phyloP scores from a whole-genome alignment of 108 stramenopile species.

The Discostella stelligeroides region DNA sequence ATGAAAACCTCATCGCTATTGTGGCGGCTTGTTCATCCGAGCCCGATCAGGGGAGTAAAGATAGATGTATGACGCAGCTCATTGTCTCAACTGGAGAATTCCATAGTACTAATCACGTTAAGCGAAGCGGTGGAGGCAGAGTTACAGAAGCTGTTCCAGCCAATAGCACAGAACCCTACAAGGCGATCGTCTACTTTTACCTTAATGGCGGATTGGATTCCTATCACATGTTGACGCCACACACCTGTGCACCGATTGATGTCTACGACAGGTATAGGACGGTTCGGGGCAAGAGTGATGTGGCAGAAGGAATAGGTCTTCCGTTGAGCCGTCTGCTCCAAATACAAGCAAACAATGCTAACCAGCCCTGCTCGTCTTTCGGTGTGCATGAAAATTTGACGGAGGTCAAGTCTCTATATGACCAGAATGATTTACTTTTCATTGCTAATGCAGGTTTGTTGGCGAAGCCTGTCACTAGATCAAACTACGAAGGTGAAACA shows the following conservation, averaged over 20 bases:
- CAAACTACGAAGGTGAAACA: conserved; percentile 40
- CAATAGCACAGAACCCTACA: conserved; percentile 52
- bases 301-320: conserved; percentile 38
- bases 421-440: conserved; percentile 42
- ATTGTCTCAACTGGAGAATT: conserved; percentile 64
- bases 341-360: conserved; percentile 41
- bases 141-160: neutral
- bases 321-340: conserved; percentile 19
- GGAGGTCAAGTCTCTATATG: conserved; percentile 41
- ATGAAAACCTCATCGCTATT: conserved; percentile 43
- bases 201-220: conserved; percentile 62
- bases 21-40: conserved; percentile 35
- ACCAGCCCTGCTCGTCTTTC: conserved; percentile 48
- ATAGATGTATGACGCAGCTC: conserved; percentile 46
- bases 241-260: conserved; percentile 36
- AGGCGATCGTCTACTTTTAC: conserved; percentile 64
- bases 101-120: conserved; percentile 53
- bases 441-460: conserved; percentile 58
- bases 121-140: conserved; percentile 28
- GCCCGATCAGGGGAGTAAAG: conserved; percentile 16
- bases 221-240: conserved; percentile 64
- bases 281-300: conserved; percentile 46
- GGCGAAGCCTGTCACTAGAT: conserved; percentile 36
- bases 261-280: conserved; percentile 46
- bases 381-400: conserved; percentile 54